phyloP scores from a whole-genome alignment of 352 stramenopile genomes.

The Peronospora belbahrii region DNA sequence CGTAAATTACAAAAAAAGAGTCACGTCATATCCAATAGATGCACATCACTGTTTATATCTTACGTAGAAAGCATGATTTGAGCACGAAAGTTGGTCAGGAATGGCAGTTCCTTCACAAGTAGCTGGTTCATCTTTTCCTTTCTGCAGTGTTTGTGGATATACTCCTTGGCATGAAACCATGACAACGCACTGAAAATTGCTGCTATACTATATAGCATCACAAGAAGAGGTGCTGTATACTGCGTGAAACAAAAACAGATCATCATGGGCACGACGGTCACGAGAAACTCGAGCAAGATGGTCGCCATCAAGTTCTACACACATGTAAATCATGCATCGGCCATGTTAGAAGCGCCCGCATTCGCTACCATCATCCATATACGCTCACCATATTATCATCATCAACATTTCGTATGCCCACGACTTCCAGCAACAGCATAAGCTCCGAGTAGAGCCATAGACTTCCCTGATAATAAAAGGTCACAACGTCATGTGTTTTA shows the following conservation, averaged over 20 bases:
- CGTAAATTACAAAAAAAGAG: background rate
- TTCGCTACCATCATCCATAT: background rate
- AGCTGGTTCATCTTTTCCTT: constrained; percentile 80
- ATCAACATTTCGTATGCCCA: constrained; percentile 46
- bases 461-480: constrained; percentile 39
- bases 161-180: constrained; percentile 66
- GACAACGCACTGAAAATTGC: constrained; percentile 49
- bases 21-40: background rate
- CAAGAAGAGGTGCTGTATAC: constrained; percentile 48
- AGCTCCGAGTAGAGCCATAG: constrained; percentile 82
- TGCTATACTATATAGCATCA: constrained; percentile 46
- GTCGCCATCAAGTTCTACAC: constrained; percentile 40
- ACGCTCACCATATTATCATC: constrained; percentile 39
- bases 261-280: constrained; percentile 65
- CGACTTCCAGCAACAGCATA: constrained; percentile 64
- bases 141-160: constrained; percentile 63
- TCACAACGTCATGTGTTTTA: constrained; percentile 19
- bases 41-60: background rate
- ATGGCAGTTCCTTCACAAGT: constrained; percentile 61
- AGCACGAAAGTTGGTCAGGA: constrained; percentile 71
- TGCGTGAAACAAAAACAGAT: constrained; percentile 61
- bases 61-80: constrained; percentile 83
- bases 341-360: background rate
- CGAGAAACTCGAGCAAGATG: constrained; percentile 60
- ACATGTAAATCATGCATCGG: background rate